These are phyloP conservation scores for Citrus hindsii DNA, from an alignment of 345 rosid species.

Conservation along the genomic window DNA sequence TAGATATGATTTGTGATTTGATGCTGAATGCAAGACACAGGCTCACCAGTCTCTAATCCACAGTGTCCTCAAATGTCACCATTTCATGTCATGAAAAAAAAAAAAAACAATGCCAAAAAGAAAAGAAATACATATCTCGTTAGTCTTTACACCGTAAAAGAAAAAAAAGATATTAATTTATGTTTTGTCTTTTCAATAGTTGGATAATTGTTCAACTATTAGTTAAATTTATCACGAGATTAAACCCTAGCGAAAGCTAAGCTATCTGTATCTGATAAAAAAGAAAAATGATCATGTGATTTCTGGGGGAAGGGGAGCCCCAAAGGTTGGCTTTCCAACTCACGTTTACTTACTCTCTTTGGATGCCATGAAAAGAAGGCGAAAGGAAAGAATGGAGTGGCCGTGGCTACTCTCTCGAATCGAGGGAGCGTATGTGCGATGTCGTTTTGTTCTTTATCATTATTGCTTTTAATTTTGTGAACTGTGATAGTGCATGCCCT, in stretches of 20 bases:
- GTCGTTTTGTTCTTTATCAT: conserved; percentile 31
- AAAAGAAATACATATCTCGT: not conserved
- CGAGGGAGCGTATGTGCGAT: conserved; percentile 52
- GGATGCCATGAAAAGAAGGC: conserved; percentile 54
- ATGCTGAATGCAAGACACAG: conserved; percentile 50
- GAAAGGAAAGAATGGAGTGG: conserved; percentile 17
- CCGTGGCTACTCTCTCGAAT: conserved; percentile 40
- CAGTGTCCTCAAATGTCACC: conserved; percentile 28
- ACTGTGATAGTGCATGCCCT: conserved; percentile 30
- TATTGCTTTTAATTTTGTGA: conserved; percentile 10
- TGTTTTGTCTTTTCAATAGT: conserved; percentile 20
- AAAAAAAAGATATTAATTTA: not conserved
- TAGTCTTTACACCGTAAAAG: not conserved
- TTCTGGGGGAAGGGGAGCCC: conserved; percentile 3
- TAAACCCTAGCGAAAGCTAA: not conserved
- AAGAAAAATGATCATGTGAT: not conserved
- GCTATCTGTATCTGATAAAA: not conserved
- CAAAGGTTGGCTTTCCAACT: conserved; percentile 41
- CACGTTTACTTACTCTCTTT: conserved; percentile 25
- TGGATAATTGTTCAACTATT: not conserved
- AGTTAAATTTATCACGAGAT: not conserved
- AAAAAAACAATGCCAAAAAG: conserved; percentile 2
- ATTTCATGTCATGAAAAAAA: conserved; percentile 11
- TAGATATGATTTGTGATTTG: conserved; percentile 33
- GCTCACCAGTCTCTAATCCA: conserved; percentile 21